These are phyloP conservation scores for Gossypium australe DNA, from an alignment of 345 rosid species.

Conservation along the genomic window DNA sequence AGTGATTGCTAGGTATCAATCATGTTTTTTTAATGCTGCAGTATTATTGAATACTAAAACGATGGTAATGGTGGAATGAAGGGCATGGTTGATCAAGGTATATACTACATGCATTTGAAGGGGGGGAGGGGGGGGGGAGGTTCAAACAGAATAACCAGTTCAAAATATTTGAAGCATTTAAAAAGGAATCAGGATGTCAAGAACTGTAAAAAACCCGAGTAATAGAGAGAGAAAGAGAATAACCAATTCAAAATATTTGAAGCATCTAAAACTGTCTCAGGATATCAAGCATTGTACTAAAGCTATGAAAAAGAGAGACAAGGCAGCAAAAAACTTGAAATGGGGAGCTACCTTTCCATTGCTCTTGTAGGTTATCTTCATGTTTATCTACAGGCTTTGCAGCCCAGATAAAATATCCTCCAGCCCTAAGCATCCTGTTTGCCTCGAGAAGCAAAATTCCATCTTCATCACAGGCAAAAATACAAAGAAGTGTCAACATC, in stretches of 20 bases:
- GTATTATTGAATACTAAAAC: background rate
- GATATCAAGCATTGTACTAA: background rate
- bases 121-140: too few species aligned
- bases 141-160: too few species aligned
- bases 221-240: too few species aligned
- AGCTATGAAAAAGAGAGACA: background rate
- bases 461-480: slow-evolving; percentile 31
- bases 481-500: slow-evolving; percentile 4
- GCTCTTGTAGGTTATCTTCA: slow-evolving; percentile 39
- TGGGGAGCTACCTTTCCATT: slow-evolving; percentile 45
- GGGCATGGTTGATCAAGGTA: background rate
- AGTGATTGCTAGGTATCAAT: slow-evolving; percentile 3
- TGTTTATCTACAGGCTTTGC: slow-evolving; percentile 51
- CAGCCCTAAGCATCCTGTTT: slow-evolving; percentile 60
- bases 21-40: background rate
- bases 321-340: background rate
- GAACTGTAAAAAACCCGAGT: too few species aligned
- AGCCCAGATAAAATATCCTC: slow-evolving; percentile 69
- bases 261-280: background rate
- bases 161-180: too few species aligned
- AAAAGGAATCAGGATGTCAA: too few species aligned
- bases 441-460: slow-evolving; percentile 64
- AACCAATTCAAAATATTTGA: background rate
- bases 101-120: background rate
- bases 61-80: background rate